phyloP scores from a whole-genome alignment of 2,329 filamentous ascomycete species.

The Talaromyces sp. region DNA sequence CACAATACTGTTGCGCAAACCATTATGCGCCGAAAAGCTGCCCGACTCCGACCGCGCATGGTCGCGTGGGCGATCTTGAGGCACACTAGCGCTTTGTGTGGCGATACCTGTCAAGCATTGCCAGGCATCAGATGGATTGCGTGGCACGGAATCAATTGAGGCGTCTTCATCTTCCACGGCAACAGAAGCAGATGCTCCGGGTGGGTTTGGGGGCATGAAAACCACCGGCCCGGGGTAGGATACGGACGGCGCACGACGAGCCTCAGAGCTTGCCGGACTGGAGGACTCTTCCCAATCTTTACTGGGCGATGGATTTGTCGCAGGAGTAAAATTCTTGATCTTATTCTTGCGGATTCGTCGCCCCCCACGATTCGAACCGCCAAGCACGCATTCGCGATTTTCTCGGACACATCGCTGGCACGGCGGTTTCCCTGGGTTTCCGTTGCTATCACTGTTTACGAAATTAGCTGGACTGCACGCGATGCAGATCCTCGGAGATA shows the following conservation, averaged over 20 bases:
- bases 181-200: constrained; percentile 27
- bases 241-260: constrained; percentile 26
- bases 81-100: constrained; percentile 36
- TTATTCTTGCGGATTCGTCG: constrained; percentile 60
- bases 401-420: constrained; percentile 62
- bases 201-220: constrained; percentile 37
- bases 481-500: constrained; percentile 14
- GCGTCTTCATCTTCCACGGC: constrained; percentile 45
- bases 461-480: constrained; percentile 19
- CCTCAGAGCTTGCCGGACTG: constrained; percentile 32
- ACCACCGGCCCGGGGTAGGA: constrained; percentile 39
- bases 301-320: constrained; percentile 24
- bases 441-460: constrained; percentile 46
- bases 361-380: constrained; percentile 62
- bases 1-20: constrained; percentile 29
- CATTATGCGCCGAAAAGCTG: constrained; percentile 28
- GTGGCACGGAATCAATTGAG: constrained; percentile 48
- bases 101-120: constrained; percentile 51
- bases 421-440: constrained; percentile 55
- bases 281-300: constrained; percentile 32
- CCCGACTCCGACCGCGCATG: constrained; percentile 26
- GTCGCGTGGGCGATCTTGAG: constrained; percentile 24
- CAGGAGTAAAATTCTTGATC: constrained; percentile 38
- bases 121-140: constrained; percentile 54
- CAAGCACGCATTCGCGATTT: constrained; percentile 61